A percentile compares a stretch with the other conserved stretches of the same genome.
Conservation (phyloP, 345 rosid genomes). For the Euclidium syriacum region DNA sequence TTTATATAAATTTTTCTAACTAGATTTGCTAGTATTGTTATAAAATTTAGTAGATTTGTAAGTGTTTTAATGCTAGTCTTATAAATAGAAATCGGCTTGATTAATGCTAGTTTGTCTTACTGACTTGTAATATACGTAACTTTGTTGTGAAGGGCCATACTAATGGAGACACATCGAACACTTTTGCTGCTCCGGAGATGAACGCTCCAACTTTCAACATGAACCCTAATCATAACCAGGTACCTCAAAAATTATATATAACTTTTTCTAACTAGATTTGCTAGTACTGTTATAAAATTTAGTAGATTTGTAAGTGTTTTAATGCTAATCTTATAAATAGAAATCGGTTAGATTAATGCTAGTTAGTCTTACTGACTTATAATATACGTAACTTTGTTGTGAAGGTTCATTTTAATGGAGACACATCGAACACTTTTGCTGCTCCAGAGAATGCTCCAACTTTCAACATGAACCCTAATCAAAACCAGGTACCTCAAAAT, state of each 20-base stretch:
- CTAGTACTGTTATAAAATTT: neutral
- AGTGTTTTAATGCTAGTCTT: neutral
- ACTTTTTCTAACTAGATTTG: neutral
- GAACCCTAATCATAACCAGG: conserved; percentile 19
- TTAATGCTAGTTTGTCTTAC: neutral
- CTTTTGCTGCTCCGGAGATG: conserved; percentile 7
- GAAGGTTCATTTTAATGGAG: conserved; percentile 17
- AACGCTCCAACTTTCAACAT: neutral
- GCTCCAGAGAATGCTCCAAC: neutral
- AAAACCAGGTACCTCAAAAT: conserved; percentile 25
- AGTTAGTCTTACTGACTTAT: neutral
- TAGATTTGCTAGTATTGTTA: neutral
- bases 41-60: neutral
- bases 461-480: neutral
- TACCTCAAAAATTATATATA: conserved; percentile 2
- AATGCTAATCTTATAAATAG: neutral
- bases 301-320: no score
- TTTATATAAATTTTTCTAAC: neutral
- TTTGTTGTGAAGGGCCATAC: conserved; percentile 9
- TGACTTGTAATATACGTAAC: neutral
- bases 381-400: neutral
- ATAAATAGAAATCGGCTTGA: neutral
- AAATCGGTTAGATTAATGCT: neutral
- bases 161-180: conserved; percentile 12
- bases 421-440: conserved; percentile 14